Conservation (phyloP, 2,329 filamentous ascomycete species). For the Xylaria sp. region DNA sequence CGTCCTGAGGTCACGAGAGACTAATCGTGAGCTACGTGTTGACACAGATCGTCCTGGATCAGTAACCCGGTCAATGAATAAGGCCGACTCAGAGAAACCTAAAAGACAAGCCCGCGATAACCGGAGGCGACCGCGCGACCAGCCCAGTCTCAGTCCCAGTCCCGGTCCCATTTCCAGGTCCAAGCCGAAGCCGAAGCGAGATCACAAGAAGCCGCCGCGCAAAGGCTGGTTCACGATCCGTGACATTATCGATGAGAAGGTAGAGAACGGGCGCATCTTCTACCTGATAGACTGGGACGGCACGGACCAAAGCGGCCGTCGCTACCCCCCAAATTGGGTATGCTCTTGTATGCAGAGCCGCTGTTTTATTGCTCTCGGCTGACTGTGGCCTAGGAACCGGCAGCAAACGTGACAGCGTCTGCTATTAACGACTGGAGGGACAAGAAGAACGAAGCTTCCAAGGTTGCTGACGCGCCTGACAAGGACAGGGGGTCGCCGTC, state of each 20-base stretch:
- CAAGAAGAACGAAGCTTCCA: slow-evolving; percentile 33
- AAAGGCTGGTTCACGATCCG: slow-evolving; percentile 48
- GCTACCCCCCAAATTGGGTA: slow-evolving; percentile 65
- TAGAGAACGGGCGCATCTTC: slow-evolving; percentile 45
- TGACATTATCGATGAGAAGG: slow-evolving; percentile 54
- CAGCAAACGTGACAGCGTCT: slow-evolving; percentile 41
- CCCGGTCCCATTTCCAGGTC: slow-evolving; percentile 13
- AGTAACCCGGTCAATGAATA: slow-evolving; percentile 44
- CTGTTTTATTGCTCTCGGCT: slow-evolving; percentile 21
- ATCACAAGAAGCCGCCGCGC: slow-evolving; percentile 12
- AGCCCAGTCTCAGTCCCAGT: not conserved
- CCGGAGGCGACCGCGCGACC: slow-evolving; percentile 23
- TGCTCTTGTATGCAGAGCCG: slow-evolving; percentile 18
- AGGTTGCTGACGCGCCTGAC: slow-evolving; percentile 26
- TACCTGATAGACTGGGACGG: slow-evolving; percentile 69
- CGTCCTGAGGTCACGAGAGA: not conserved
- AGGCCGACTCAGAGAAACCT: slow-evolving; percentile 25
- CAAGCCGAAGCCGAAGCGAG: slow-evolving; percentile 21
- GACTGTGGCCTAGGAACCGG: slow-evolving; percentile 43
- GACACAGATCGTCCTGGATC: slow-evolving; percentile 39
- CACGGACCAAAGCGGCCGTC: slow-evolving; percentile 58
- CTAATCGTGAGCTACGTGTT: slow-evolving; percentile 42
- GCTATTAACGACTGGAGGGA: slow-evolving; percentile 45
- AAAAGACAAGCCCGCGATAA: slow-evolving; percentile 23
- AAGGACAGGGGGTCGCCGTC: slow-evolving; percentile 6